Base-by-base conservation (phyloP, 2,329 filamentous ascomycete genomes). In the Ilyonectria robusta region DNA sequence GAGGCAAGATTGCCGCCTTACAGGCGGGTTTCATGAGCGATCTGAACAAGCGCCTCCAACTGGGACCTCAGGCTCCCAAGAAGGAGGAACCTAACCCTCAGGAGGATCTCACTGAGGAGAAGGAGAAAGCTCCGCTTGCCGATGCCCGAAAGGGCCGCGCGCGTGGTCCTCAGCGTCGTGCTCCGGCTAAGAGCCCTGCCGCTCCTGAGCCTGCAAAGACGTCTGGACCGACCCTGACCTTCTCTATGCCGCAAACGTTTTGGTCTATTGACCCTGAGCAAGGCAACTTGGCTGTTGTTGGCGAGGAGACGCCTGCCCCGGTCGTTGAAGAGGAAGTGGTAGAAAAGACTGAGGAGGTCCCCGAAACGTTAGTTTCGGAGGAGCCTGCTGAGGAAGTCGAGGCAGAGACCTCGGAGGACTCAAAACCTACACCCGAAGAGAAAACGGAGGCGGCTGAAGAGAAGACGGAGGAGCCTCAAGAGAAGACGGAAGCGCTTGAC, bases 11-110 rank as follows among this genome's bases (percentile, higher is more conserved):
- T 78, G 94, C 95, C 17, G 93, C 94, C 26, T 84, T 99, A 35
- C 94, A 97, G 81, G 93, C 93, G 42, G 94, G 93, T 3, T 98
- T 99, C 80, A 90, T 99, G 87, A 94, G 91, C 50, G 95, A 98
- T 77, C 84, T 99, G 47, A 97, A 98, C 81, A 95, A 94, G 75
- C 92, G 94, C 55, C 85, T 99, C 31, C 92, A 94, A 77, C 83
- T 97, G 40, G 96, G 96, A 1, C 95, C 95, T n/a, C 91, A 93
- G 73, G 89, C 87, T 10, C 88, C 91, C 2, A 95, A 94, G 84
- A 92, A 93, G 72, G 91, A 93, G 76, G 92, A 95, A 70, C 83
- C 86, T 46, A 78, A 83, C 10, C 82, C 85, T 15, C 86, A 90
- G 59, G 86, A 89, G 63, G 87, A 88, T 53, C 81, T 83, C 35